Evolutionary conservation across 805 yeast genomes (phyloP).

Genomic region (Kodamaea hsintzibuensis): DNA sequence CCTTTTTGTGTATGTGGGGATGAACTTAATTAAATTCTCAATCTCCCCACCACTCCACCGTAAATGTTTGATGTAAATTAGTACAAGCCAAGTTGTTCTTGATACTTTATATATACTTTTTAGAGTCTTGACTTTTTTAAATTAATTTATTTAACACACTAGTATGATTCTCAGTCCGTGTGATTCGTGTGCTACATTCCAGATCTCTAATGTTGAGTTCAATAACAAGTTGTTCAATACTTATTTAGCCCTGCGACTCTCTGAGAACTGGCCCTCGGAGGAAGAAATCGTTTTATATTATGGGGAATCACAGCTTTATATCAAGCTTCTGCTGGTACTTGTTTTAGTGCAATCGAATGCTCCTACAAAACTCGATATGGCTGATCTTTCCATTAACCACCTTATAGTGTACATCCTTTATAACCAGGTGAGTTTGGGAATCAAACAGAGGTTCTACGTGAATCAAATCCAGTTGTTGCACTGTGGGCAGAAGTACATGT

Average conservation of each 20-base stretch:
- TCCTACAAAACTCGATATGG: slow-evolving; percentile 1
- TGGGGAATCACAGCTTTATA: slow-evolving; percentile 14
- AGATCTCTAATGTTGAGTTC: slow-evolving; percentile 7
- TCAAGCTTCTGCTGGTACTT: slow-evolving; percentile 17
- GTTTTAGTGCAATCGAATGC: slow-evolving; percentile 16
- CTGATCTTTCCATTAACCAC: slow-evolving; percentile 19
- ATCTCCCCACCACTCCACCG: background rate
- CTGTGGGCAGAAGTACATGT: slow-evolving; percentile 15
- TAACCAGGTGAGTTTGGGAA: slow-evolving; percentile 12
- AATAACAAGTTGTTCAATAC: slow-evolving; percentile 12
- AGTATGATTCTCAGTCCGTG: slow-evolving; percentile 16
- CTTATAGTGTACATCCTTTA: slow-evolving; percentile 20
- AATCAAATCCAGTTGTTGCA: slow-evolving; percentile 22
- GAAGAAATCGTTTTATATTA: slow-evolving; percentile 10
- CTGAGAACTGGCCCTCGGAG: background rate
- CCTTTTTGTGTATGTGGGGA: background rate
- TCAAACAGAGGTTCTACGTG: slow-evolving; percentile 9
- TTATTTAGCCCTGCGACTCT: slow-evolving; percentile 9
- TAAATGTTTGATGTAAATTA: background rate
- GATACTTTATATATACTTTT: background rate
- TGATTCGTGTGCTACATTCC: slow-evolving; percentile 20
- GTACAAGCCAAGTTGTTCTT: background rate
- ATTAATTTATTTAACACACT: background rate
- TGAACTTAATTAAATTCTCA: background rate
- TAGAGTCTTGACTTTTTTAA: background rate